phyloP scores from a whole-genome alignment of 148 eudicot genomes.

The Spergularia bocconei region DNA sequence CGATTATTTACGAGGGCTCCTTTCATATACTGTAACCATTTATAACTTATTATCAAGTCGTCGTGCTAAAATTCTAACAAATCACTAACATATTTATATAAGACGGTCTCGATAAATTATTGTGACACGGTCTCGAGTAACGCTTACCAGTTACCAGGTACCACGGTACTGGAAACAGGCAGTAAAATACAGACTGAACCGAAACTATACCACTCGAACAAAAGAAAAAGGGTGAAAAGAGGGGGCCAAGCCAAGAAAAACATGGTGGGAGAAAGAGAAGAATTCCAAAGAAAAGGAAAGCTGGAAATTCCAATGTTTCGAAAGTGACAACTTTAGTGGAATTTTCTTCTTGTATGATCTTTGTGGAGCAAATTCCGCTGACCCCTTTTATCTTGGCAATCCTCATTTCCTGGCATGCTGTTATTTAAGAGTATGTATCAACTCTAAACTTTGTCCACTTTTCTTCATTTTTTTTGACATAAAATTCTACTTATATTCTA shows the following conservation, averaged over 20 bases:
- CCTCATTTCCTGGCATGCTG: conserved; percentile 3
- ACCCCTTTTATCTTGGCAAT: not conserved
- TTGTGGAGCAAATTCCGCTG: conserved; percentile 2
- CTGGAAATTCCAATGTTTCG: conserved; percentile 24
- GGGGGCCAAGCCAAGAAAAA: not conserved
- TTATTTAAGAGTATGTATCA: not conserved
- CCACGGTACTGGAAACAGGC: too few species aligned
- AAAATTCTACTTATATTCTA: not conserved
- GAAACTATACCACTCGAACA: not conserved
- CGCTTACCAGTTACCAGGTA: too few species aligned
- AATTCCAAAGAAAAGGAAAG: not conserved
- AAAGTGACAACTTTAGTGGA: not conserved
- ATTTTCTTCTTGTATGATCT: not conserved
- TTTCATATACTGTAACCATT: too few species aligned
- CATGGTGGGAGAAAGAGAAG: not conserved
- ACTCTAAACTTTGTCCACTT: not conserved
- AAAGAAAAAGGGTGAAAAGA: not conserved
- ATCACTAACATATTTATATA: too few species aligned
- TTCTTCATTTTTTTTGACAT: not conserved
- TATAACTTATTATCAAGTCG: too few species aligned
- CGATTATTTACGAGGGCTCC: too few species aligned
- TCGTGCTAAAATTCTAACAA: too few species aligned
- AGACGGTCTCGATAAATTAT: too few species aligned
- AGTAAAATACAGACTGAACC: too few species aligned
- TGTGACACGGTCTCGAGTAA: too few species aligned